phyloP scores from a whole-genome alignment of 2,329 filamentous ascomycete species.

The Epichloe sibirici region DNA sequence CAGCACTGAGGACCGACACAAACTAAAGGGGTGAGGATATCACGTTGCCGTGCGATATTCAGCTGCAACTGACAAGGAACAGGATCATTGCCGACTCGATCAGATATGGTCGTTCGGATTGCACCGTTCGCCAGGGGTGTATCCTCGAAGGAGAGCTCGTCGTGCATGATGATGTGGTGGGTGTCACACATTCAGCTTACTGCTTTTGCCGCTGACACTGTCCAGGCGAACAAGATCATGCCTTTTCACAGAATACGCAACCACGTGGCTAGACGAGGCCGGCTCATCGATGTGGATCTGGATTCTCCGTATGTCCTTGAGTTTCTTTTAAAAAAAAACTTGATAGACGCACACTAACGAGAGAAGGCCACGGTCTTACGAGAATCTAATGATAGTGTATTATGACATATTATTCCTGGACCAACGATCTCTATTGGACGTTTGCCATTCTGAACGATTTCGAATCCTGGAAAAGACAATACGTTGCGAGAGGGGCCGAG shows the following conservation, averaged over 20 bases:
- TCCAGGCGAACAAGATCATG: constrained; percentile 46
- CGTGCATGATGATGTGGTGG: constrained; percentile 55
- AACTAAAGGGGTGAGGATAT: constrained; percentile 40
- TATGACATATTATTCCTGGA: constrained; percentile 46
- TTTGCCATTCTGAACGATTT: constrained; percentile 47
- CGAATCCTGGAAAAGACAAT: constrained; percentile 45
- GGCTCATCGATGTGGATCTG: constrained; percentile 50
- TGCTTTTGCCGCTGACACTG: constrained; percentile 6
- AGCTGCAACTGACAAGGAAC: constrained; percentile 6
- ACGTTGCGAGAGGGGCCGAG: constrained; percentile 41
- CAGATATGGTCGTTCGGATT: constrained; percentile 43
- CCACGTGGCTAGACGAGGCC: constrained; percentile 62
- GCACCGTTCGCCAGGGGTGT: constrained; percentile 50
- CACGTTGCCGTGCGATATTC: no score
- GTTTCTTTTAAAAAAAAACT: not conserved
- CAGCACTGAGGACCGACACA: constrained; percentile 58
- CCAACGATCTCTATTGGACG: constrained; percentile 35
- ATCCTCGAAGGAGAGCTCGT: constrained; percentile 78
- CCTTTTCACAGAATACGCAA: constrained; percentile 76
- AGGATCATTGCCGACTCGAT: constrained; percentile 53
- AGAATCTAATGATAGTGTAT: constrained; percentile 51
- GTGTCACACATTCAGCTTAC: constrained; percentile 2
- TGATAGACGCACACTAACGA: constrained; percentile 9
- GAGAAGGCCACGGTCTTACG: constrained; percentile 33
- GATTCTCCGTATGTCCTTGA: constrained; percentile 50